Evolutionary conservation across 306 rosid genomes (phyloP).

Genomic region (Gillenia trifoliata): DNA sequence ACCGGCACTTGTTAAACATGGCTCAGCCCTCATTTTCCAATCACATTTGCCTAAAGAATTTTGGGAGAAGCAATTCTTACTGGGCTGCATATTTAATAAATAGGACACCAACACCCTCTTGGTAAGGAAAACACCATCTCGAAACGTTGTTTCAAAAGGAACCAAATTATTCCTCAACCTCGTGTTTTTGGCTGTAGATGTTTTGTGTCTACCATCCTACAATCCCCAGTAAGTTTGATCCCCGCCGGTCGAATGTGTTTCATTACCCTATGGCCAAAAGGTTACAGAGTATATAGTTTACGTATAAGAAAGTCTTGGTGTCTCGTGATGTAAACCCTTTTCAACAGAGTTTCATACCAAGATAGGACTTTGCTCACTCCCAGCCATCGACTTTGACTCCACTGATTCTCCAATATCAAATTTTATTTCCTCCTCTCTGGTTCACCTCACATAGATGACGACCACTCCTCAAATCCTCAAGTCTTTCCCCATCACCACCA

Average conservation of each 20-base stretch:
- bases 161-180: background rate
- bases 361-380: too few relatives aligned
- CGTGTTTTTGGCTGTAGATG: constrained; percentile 3
- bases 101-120: background rate
- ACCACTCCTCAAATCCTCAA: background rate
- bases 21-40: too few relatives aligned
- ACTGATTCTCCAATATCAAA: background rate
- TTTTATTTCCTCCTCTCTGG: background rate
- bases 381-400: background rate
- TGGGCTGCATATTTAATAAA: background rate
- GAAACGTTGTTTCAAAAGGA: background rate
- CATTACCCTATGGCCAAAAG: constrained; percentile 2
- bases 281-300: background rate
- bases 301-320: background rate
- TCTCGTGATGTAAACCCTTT: background rate
- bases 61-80: background rate
- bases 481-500: too few relatives aligned
- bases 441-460: background rate
- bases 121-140: background rate
- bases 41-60: too few relatives aligned
- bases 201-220: constrained; percentile 3
- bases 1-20: too few relatives aligned
- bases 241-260: background rate
- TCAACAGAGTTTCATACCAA: background rate
- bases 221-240: background rate